phyloP scores from a whole-genome alignment of 495 filamentous ascomycete species.

The Ramalina peruviana region DNA sequence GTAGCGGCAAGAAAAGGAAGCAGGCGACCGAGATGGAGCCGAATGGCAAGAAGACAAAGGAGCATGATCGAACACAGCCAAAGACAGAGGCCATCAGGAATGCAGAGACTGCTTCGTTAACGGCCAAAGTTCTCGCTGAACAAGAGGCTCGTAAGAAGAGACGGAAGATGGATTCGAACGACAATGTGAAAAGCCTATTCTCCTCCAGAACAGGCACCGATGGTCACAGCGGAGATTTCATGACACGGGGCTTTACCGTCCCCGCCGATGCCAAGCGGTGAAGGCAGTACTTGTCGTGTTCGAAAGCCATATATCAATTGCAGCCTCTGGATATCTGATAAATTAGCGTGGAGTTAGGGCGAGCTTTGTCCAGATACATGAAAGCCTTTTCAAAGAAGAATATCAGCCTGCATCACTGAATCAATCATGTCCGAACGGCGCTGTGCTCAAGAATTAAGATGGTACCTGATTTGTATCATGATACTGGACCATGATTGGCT shows the following conservation, averaged over 20 bases:
- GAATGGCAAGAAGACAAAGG: constrained; percentile 14
- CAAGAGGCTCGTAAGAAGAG: constrained; percentile 70
- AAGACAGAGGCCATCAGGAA: constrained; percentile 56
- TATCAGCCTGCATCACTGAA: no score
- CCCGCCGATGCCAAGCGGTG: constrained; percentile 26
- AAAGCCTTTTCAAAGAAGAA: no score
- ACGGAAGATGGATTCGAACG: constrained; percentile 53
- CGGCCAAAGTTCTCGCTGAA: constrained; percentile 72
- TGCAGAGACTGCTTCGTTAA: constrained; percentile 66
- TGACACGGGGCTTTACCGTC: constrained; percentile 62
- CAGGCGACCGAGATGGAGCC: constrained; percentile 12
- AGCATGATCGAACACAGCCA: not conserved
- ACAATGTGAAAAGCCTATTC: constrained; percentile 59
- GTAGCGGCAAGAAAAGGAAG: constrained; percentile 60
- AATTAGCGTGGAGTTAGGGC: no score
- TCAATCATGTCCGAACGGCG: no score
- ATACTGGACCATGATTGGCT: no score
- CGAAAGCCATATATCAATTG: no score
- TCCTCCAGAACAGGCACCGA: constrained; percentile 37
- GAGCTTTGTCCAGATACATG: no score
- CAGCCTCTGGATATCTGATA: no score
- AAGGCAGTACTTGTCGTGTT: not conserved
- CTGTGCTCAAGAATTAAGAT: no score
- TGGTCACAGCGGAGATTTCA: constrained; percentile 53
- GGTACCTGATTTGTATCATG: no score